Evolutionary conservation across 257 asterid genomes (phyloP).

Genomic region (Fraxinus anomala): DNA sequence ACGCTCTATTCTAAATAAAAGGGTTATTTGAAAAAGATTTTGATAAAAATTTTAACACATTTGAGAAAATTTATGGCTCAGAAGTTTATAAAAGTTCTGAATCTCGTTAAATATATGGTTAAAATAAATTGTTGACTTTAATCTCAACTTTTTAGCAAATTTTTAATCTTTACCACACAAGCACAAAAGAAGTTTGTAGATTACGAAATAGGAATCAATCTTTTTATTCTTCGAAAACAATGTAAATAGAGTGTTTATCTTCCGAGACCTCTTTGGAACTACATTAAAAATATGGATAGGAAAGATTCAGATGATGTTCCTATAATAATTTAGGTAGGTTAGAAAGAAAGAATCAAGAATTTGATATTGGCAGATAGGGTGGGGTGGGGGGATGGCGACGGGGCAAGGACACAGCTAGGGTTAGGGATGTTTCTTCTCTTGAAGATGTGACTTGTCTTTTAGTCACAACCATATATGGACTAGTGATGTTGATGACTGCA

Average conservation of each 20-base stretch:
- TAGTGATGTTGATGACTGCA: neutral
- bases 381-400: neutral
- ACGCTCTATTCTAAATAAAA: neutral
- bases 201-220: neutral
- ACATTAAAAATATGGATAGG: neutral
- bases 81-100: no score
- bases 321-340: neutral
- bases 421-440: neutral
- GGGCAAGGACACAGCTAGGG: slow-evolving; percentile 7
- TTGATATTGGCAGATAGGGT: neutral
- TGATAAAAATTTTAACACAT: no score
- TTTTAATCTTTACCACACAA: no score
- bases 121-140: no score
- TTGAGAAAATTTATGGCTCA: no score
- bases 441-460: slow-evolving; percentile 3
- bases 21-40: no score
- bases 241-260: neutral
- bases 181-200: neutral
- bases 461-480: neutral
- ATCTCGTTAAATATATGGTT: no score
- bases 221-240: no score
- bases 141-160: no score
- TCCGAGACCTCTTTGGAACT: neutral
- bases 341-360: neutral
- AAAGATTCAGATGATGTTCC: neutral